These are phyloP conservation scores for Claviceps quebecensis DNA, from an alignment of 2,329 filamentous ascomycete species.

Conservation along the genomic window DNA sequence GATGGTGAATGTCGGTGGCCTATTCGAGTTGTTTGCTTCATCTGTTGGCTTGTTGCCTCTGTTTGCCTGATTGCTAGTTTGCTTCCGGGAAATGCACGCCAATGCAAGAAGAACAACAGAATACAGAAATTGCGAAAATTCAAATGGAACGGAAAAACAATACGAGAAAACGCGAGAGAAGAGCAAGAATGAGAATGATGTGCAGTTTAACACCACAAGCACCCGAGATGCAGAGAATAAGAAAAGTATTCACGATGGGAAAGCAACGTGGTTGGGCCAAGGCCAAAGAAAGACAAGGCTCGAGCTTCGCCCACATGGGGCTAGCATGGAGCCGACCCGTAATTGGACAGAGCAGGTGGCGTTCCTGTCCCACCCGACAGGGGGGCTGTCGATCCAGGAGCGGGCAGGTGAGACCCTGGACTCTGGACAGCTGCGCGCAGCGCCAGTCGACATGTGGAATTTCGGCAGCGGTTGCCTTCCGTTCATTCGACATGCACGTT, in stretches of 20 bases:
- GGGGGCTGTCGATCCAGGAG: background rate
- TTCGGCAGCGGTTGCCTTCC: too few relatives aligned
- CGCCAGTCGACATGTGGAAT: background rate
- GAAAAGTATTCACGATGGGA: background rate
- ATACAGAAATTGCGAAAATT: background rate
- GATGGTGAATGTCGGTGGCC: background rate
- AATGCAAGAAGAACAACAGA: background rate
- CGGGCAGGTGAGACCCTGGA: background rate
- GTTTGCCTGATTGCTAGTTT: background rate
- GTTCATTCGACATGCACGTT: too few relatives aligned
- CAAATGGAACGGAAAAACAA: background rate
- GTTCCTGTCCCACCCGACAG: background rate
- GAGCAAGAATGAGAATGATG: background rate
- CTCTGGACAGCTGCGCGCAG: too few relatives aligned
- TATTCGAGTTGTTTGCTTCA: background rate
- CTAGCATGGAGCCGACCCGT: background rate
- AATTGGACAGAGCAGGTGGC: background rate
- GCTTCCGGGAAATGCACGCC: conserved; percentile 1
- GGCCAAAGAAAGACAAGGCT: background rate
- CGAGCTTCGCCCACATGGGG: background rate
- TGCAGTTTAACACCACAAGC: background rate
- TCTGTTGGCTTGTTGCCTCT: background rate
- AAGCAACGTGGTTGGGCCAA: background rate
- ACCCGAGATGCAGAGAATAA: background rate
- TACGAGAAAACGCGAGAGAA: background rate